Percentiles rank a stretch among this genome's conserved stretches.
phyloP scores from a whole-genome alignment of 768 basidiomycete species.

The Amanita muscaria region DNA sequence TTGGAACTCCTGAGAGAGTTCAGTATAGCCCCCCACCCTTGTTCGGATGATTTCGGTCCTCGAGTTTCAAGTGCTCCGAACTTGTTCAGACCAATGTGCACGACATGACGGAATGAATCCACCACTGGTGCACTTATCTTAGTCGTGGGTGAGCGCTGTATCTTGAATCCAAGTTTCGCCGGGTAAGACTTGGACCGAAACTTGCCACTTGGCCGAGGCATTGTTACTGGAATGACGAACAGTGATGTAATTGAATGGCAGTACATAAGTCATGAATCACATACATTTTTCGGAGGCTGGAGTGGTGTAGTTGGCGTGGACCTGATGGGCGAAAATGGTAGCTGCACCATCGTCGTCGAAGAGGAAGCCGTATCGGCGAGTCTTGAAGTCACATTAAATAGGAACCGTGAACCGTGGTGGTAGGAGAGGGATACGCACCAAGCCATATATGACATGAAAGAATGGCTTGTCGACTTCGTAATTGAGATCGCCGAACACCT shows the following conservation, averaged over 20 bases:
- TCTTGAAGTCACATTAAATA: slow-evolving; percentile 46
- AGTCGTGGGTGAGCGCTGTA: slow-evolving; percentile 28
- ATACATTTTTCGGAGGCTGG: slow-evolving; percentile 19
- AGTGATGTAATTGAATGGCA: too few species aligned
- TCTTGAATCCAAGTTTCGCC: background rate
- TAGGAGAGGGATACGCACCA: slow-evolving; percentile 42
- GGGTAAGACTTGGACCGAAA: background rate
- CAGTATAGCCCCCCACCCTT: slow-evolving; percentile 40
- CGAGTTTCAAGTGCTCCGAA: slow-evolving; percentile 36
- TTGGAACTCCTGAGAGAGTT: slow-evolving; percentile 26
- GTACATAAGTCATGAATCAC: slow-evolving; percentile 6
- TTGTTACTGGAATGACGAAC: background rate
- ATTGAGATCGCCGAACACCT: slow-evolving; percentile 47
- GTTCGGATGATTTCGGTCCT: slow-evolving; percentile 37
- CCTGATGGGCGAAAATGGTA: slow-evolving; percentile 28
- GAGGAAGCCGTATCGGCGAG: slow-evolving; percentile 42
- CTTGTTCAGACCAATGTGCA: slow-evolving; percentile 51
- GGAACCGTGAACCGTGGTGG: slow-evolving; percentile 29
- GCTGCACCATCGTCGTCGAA: slow-evolving; percentile 45
- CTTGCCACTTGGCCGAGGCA: background rate
- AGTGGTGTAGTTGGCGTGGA: slow-evolving; percentile 18
- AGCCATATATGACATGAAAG: slow-evolving; percentile 84
- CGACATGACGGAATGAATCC: slow-evolving; percentile 55
- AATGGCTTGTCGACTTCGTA: slow-evolving; percentile 85
- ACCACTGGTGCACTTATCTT: slow-evolving; percentile 41